Evolutionary conservation across 768 basidiomycete genomes (phyloP), one percentile per base, ranked within the genome.

Genomic region (Leccinum pellstonianum): DNA sequence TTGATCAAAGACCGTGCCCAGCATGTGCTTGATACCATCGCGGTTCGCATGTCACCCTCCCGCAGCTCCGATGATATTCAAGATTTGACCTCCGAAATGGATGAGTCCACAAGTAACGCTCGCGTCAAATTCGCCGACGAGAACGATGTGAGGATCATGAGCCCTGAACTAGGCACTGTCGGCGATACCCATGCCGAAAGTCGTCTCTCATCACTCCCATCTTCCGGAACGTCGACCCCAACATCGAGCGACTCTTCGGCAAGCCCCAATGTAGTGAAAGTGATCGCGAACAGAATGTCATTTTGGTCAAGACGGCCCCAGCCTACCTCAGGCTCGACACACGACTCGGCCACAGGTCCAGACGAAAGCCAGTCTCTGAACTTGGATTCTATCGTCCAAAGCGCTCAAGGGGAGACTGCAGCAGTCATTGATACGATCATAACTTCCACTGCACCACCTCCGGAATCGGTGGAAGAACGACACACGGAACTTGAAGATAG

Each of bases 401-500:
- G 77, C 46, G 75, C 70, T 10, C 76, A 79, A 38, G 79, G 78
- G 37, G 80, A 79, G 55, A 84, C 86, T 37, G 70, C 75, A 0
- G 80, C 81, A 48, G 81, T 86, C 2, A 72, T 92, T 27, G 77
- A 80, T 23, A 77, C 78, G 7, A 86, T 91, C 37, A 68, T 90
- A 31, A 76, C 82, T 52, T 78, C 82, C 2, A 81, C 84, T 3
- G 86, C 88, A 0, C 85, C 87, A 48, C 72, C 85, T 9, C 90
- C 90, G 2, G 70, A 70, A 1, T 83, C 86, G 1, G 63, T 74
- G 5, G 89, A 90, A 75, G 87, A 91, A 68, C 83, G 79, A 66
- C 82, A 88, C 64, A 78, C 81, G 3, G 90, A 95, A 66, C 75
- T 97, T 9, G 95, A 97, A 66, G 80, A 82, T 31, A 94, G 93